A percentile compares a stretch with the other conserved stretches of the same genome.
phyloP scores from a whole-genome alignment of 495 filamentous ascomycete species.

The Neohortaea acidophila region DNA sequence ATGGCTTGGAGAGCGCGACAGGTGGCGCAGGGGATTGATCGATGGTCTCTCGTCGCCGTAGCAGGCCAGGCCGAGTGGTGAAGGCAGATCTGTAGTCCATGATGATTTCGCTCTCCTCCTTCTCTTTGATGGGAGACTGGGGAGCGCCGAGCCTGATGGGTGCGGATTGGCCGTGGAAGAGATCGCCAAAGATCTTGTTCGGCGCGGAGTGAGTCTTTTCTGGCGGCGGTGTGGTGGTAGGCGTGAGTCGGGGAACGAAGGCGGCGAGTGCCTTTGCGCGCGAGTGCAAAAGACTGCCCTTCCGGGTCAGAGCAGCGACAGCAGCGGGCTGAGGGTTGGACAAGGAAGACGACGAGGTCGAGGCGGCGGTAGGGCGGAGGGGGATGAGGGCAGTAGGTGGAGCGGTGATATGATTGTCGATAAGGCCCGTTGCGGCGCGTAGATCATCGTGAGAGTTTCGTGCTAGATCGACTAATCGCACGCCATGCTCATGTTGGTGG shows the following conservation, averaged over 20 bases:
- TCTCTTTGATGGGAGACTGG: conserved; percentile 15
- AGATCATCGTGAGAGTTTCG: too few species aligned
- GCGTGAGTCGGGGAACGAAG: conserved; percentile 14
- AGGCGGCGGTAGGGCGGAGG: too few species aligned
- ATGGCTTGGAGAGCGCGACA: background rate
- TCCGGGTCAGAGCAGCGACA: conserved; percentile 8
- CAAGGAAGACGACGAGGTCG: conserved; percentile 7
- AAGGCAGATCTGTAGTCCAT: conserved; percentile 18
- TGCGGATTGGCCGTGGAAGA: conserved; percentile 20
- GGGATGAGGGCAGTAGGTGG: too few species aligned
- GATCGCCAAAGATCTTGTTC: conserved; percentile 16
- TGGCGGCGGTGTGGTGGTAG: background rate
- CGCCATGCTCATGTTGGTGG: too few species aligned
- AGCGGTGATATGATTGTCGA: too few species aligned
- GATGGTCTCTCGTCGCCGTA: conserved; percentile 5
- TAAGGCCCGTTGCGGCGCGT: too few species aligned
- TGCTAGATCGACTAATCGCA: too few species aligned
- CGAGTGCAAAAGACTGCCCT: conserved; percentile 14
- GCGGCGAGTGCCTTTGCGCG: conserved; percentile 13
- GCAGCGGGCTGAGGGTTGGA: conserved; percentile 14
- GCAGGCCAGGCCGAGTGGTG: conserved; percentile 6
- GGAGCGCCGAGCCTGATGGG: conserved; percentile 17
- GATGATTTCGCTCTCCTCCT: conserved; percentile 9
- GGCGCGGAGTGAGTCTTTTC: background rate
- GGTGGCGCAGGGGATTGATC: background rate